Percentiles rank a stretch among this genome's conserved stretches.
These are phyloP conservation scores for Gossypium mustelinum DNA, from an alignment of 345 rosid genomes.

Conservation along the genomic window DNA sequence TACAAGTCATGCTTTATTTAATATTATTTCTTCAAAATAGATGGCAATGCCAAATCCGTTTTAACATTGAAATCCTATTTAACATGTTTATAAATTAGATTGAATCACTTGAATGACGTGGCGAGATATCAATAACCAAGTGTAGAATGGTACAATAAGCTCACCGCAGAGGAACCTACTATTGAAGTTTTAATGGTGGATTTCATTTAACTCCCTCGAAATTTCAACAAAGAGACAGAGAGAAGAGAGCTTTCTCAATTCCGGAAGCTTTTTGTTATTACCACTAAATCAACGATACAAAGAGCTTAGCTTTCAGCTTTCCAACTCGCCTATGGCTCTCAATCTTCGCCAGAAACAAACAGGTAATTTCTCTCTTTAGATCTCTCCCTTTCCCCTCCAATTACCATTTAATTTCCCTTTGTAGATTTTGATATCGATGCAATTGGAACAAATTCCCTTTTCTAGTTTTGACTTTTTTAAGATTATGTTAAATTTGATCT, in stretches of 20 bases:
- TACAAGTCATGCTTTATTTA: too few relatives aligned
- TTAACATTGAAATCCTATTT: too few relatives aligned
- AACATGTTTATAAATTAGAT: too few relatives aligned
- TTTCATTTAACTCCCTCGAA: conserved; percentile 45
- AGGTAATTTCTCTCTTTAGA: conserved; percentile 41
- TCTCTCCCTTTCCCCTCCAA: not conserved
- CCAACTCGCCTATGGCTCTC: conserved; percentile 65
- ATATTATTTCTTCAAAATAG: too few relatives aligned
- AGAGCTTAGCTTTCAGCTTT: conserved; percentile 8
- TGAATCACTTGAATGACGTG: not conserved
- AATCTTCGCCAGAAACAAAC: conserved; percentile 95
- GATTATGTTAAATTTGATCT: not conserved
- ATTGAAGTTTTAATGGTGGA: not conserved
- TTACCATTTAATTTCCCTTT: not conserved
- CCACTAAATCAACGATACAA: not conserved
- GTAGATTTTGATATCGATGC: not conserved
- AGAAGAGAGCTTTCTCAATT: not conserved
- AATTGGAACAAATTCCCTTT: not conserved
- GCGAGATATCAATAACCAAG: not conserved
- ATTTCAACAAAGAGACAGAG: conserved; percentile 6
- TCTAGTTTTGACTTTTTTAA: not conserved
- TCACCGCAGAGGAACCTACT: conserved; percentile 2
- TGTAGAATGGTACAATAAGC: not conserved
- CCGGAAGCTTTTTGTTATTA: not conserved
- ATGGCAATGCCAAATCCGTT: too few relatives aligned